A percentile compares a stretch with the other conserved stretches of the same genome.
Conservation (phyloP, 257 asterid genomes). For the Penstemon newberryi region DNA sequence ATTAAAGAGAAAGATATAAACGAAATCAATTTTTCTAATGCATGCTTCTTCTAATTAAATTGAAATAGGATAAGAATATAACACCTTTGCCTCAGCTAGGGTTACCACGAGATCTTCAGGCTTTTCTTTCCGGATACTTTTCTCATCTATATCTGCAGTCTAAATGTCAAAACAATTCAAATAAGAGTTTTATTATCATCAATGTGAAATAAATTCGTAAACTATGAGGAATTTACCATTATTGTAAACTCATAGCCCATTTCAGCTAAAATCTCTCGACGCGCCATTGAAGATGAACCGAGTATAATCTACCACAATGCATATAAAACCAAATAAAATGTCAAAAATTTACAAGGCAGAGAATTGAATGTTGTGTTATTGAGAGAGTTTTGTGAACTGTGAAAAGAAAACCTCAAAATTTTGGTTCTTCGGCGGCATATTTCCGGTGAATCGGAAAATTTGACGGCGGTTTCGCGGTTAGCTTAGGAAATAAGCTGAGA, state of each 20-base stretch:
- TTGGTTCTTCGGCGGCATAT: slow-evolving; percentile 43
- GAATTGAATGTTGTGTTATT: neutral
- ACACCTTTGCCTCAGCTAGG: slow-evolving; percentile 88
- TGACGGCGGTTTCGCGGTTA: slow-evolving; percentile 14
- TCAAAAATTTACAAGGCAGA: neutral
- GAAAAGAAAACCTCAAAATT: slow-evolving; percentile 39
- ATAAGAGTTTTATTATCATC: slow-evolving; percentile 9
- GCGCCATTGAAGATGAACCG: slow-evolving; percentile 83
- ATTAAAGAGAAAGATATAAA: no score
- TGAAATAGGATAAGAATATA: neutral
- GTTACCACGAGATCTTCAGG: slow-evolving; percentile 80
- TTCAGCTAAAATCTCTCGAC: no score
- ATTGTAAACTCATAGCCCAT: no score
- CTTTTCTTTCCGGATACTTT: slow-evolving; percentile 70
- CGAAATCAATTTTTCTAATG: no score
- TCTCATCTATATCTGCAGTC: slow-evolving; percentile 87
- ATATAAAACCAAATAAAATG: slow-evolving; percentile 5
- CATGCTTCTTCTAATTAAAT: no score
- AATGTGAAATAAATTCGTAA: no score
- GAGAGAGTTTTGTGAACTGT: neutral
- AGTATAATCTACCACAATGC: slow-evolving; percentile 53
- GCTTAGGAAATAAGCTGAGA: slow-evolving; percentile 42
- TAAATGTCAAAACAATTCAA: slow-evolving; percentile 29
- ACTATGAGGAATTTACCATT: no score
- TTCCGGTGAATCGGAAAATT: neutral